These are phyloP conservation scores for Pseudozyma thailandica DNA, from an alignment of 1,284 basidiomycete species.

Conservation along the genomic window DNA sequence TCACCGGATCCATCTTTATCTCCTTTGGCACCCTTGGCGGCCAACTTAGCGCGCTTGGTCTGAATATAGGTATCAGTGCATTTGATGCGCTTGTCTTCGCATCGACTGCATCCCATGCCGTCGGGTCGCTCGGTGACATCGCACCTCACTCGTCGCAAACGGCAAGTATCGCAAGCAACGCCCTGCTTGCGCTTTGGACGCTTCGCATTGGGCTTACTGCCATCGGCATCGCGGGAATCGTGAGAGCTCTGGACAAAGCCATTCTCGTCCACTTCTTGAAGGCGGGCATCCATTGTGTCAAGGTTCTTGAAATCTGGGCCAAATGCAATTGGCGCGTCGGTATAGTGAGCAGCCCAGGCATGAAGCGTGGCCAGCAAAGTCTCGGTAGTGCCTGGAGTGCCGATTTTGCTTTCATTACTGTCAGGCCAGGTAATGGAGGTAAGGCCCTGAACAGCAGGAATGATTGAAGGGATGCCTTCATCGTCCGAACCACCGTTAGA, in stretches of 20 bases:
- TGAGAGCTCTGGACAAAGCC: conserved; percentile 15
- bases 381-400: conserved; percentile 57
- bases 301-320: conserved; percentile 43
- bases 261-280: conserved; percentile 36
- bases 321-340: conserved; percentile 59
- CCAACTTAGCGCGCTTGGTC: conserved; percentile 51
- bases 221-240: conserved; percentile 16
- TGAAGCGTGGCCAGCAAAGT: conserved; percentile 58
- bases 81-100: conserved; percentile 64
- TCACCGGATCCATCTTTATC: conserved; percentile 16
- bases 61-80: conserved; percentile 66
- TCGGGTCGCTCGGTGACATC: conserved; percentile 62
- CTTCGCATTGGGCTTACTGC: conserved; percentile 21
- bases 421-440: conserved; percentile 35
- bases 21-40: conserved; percentile 24
- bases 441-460: conserved; percentile 28
- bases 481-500: conserved; percentile 54
- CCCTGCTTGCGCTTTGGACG: conserved; percentile 65
- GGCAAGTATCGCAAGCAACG: conserved; percentile 66
- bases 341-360: conserved; percentile 62
- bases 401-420: conserved; percentile 50
- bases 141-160: conserved; percentile 62
- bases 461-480: conserved; percentile 37
- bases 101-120: conserved; percentile 63
- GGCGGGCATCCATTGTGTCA: conserved; percentile 18